Evolutionary conservation across 768 basidiomycete genomes (phyloP), one percentile per base, ranked within the genome.

Genomic region (Pholiota conissans): DNA sequence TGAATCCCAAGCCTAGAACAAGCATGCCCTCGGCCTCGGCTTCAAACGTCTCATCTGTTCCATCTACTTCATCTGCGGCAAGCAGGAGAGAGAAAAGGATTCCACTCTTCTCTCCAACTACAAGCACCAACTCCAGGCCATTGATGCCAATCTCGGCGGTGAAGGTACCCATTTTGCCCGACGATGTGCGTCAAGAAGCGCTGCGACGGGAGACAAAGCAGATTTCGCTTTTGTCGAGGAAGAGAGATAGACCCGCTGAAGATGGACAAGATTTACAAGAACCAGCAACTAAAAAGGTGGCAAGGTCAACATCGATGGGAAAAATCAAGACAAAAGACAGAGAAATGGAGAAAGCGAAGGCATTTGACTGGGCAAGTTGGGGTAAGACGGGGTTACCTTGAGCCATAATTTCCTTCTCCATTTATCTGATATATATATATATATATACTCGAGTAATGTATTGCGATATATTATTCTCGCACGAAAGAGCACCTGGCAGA

Each of bases 61-160:
- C 20, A 6, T 40, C 55, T n/a, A 18, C 48, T 22, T 22, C 56
- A 5, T 34, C 37, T 16, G 3, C 35, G 42, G 14, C 14, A 22
- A 32, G 2, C 22, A 53, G 35, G 26, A 39, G 18, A 22, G 53
- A 48, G 37, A 37, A 16, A n/a, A 49, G 42, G 27, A 30, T 27
- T 53, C 27, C 50, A 9, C 32, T 35, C 27, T 35, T n/a, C 20
- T 28, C 42, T 14, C n/a, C 47, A 29, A 56, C 37, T 24, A 14
- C 49, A 2, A 28, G 28, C 11, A 11, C 55, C 28, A 67, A 67
- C 11, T 13, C 55, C 28, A 67, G 67, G 46, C 58, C 59, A 8
- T 40, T 69, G 46, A 67, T 59, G 45, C 69, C 65, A 2, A 68
- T 72, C 14, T 70, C 68, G 14, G 55, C 66, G 2, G 61, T 71